phyloP scores from a whole-genome alignment of 768 basidiomycete species.

The Amanita exitialis region DNA sequence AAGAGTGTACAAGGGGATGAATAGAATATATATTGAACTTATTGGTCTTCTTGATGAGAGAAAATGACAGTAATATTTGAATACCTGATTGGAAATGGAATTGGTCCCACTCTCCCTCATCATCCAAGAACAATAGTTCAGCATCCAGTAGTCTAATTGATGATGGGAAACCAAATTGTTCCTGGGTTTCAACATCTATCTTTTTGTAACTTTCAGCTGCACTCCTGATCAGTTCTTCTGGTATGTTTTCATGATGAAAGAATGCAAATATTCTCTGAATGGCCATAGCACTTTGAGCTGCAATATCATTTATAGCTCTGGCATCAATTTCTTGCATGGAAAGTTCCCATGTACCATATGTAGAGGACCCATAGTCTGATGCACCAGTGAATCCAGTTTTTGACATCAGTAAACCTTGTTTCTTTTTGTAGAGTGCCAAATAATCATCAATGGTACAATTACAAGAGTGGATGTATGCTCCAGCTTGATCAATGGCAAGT shows the following conservation, averaged over 20 bases:
- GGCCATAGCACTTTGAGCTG: conserved; percentile 11
- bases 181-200: neutral
- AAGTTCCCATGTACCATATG: conserved; percentile 13
- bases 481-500: conserved; percentile 13
- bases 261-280: conserved; percentile 11
- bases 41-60: conserved; percentile 7
- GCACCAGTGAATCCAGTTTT: conserved; percentile 7
- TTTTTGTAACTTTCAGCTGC: conserved; percentile 4
- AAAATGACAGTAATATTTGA: conserved; percentile 9
- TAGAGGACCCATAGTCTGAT: conserved; percentile 10
- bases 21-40: conserved; percentile 3
- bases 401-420: conserved; percentile 6
- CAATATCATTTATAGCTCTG: neutral
- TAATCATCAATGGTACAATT: conserved; percentile 9
- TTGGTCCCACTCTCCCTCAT: conserved; percentile 8
- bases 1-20: conserved; percentile 9
- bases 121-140: neutral
- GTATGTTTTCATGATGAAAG: conserved; percentile 11
- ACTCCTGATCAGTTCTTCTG: conserved; percentile 8
- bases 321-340: conserved; percentile 10
- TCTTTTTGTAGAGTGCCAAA: conserved; percentile 5
- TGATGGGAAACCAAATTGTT: neutral
- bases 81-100: conserved; percentile 10
- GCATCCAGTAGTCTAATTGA: neutral
- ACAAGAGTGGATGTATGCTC: conserved; percentile 9